Evolutionary conservation across 1,284 basidiomycete species (phyloP).

Genomic region (Erythrobasidium hasegawianum): DNA sequence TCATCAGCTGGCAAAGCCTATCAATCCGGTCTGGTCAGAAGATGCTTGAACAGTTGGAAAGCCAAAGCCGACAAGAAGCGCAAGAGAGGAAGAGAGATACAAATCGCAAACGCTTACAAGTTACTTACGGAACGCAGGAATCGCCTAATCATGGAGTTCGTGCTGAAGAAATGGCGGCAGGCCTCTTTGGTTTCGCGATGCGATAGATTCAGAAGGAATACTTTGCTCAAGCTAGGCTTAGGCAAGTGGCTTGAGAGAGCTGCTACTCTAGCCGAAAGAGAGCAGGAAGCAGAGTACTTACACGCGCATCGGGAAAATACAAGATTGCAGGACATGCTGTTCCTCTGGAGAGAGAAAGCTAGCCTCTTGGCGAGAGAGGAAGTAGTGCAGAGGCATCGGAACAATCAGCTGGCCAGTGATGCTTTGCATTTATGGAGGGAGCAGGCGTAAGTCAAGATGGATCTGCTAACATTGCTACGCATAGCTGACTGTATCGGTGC

Average conservation of each 20-base stretch:
- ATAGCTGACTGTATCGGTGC: not conserved
- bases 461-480: not conserved
- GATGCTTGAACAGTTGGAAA: slow-evolving; percentile 10
- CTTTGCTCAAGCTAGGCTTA: slow-evolving; percentile 10
- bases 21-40: slow-evolving; percentile 3
- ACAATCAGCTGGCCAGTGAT: not conserved
- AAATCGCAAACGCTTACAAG: slow-evolving; percentile 16
- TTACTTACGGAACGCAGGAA: not conserved
- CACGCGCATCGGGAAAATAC: not conserved
- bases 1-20: slow-evolving; percentile 8
- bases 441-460: not conserved
- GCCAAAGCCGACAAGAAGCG: not conserved
- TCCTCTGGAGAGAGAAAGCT: slow-evolving; percentile 26
- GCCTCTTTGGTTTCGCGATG: slow-evolving; percentile 8
- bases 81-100: slow-evolving; percentile 15
- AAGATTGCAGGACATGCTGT: not conserved
- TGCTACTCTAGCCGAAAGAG: slow-evolving; percentile 19
- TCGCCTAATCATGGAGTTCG: not conserved
- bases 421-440: slow-evolving; percentile 9
- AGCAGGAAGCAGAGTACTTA: slow-evolving; percentile 4
- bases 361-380: slow-evolving; percentile 2
- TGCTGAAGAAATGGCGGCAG: slow-evolving; percentile 17
- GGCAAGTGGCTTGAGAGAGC: slow-evolving; percentile 30
- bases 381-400: not conserved
- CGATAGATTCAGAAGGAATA: not conserved